Evolutionary conservation across 2,329 filamentous ascomycete species (phyloP), one percentile per base, ranked within the genome.

Genomic region (Ophiostoma ulmi): DNA sequence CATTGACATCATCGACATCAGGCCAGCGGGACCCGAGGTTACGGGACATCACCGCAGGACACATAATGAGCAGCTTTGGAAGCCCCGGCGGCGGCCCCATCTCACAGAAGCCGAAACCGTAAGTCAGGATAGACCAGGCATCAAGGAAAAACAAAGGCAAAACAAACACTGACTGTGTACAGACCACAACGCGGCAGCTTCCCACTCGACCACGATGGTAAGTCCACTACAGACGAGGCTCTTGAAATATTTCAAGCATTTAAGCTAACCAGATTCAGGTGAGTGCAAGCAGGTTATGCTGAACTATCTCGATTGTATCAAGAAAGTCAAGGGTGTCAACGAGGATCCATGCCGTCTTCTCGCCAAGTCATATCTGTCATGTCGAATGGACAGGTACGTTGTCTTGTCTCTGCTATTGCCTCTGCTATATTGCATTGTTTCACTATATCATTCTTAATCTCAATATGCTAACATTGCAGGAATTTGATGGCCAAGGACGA

Each of bases 401-500:
- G 38, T 67, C 65, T 48, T 14, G 64, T 64, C 61, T 36, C 35
- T 31, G 31, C 31, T 31, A 31, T 31, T 65, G 31, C 48, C 39
- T 48, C 20, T 66, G 22, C 38, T 17, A 26, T n/a, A 58, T 58
- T 58, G 38, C 26, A 11, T 36, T 41, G 64, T 39, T 35, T 36
- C 17, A 58, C 22, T 48, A 17, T 7, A 31, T 31, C 31, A 31
- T 31, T 31, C 38, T 17, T 38, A 17, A 20, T 35, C 26, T 83
- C 52, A 20, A 17, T 31, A 31, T 67, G 10, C 64, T 44, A n/a
- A 39, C 36, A 8, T n/a, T 65, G 26, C 48, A 93, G 93, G 75
- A 97, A 98, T 78, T 83, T 99, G 41, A 99, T 99, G 95, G 94
- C 94, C 8, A 92, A 87, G 75, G 95, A 99, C 77, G 92, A 97